These are phyloP conservation scores for Pythium dissimile DNA, from an alignment of 352 stramenopile genomes.

Conservation along the genomic window DNA sequence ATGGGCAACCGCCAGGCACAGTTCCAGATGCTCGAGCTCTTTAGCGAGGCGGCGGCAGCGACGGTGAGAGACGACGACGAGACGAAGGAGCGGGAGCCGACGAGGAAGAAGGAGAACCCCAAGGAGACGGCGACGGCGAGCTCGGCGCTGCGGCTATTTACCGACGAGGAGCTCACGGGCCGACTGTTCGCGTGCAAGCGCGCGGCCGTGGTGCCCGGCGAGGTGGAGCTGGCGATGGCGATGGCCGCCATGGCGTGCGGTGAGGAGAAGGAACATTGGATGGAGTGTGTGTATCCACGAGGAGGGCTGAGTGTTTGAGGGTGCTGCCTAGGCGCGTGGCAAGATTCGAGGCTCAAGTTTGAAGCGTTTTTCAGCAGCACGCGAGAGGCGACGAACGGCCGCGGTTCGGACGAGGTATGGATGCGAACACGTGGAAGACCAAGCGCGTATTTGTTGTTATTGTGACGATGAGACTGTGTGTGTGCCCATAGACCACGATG, in stretches of 20 bases:
- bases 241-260: slow-evolving; percentile 9
- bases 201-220: not conserved
- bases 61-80: not conserved
- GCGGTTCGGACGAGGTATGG: too few relatives aligned
- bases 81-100: not conserved
- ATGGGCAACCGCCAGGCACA: slow-evolving; percentile 45
- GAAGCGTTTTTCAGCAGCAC: slow-evolving; percentile 11
- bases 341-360: slow-evolving; percentile 12
- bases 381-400: not conserved
- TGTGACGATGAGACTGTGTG: not conserved
- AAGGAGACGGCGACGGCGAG: not conserved
- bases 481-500: slow-evolving; percentile 1
- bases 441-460: too few relatives aligned
- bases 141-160: slow-evolving; percentile 6
- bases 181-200: slow-evolving; percentile 3
- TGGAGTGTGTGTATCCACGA: too few relatives aligned
- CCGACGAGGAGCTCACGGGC: not conserved
- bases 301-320: not conserved
- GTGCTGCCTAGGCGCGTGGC: slow-evolving; percentile 9
- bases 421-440: too few relatives aligned
- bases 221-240: slow-evolving; percentile 14
- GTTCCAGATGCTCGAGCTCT: slow-evolving; percentile 61
- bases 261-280: too few relatives aligned
- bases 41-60: slow-evolving; percentile 16
- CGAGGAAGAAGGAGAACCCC: not conserved